Conservation (phyloP, 345 rosid species). For the Brassica juncea region DNA sequence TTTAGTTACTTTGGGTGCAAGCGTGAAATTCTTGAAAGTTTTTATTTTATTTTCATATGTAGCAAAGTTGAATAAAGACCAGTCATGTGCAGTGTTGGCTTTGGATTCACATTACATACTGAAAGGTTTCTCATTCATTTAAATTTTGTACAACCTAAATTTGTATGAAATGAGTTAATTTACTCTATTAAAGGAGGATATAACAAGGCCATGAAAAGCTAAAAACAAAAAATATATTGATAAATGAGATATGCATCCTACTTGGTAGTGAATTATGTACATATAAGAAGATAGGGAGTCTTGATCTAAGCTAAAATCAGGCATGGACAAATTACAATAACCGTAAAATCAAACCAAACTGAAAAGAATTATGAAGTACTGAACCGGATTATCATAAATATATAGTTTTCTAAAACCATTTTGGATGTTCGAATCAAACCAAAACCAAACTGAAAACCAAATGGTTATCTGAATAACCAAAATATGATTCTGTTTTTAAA, state of each 20-base stretch:
- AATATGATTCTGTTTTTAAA: not conserved
- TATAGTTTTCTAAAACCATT: too few relatives aligned
- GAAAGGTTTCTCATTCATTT: not conserved
- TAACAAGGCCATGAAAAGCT: not conserved
- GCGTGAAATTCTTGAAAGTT: constrained; percentile 21
- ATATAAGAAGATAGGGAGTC: not conserved
- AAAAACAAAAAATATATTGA: not conserved
- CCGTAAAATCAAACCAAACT: not conserved
- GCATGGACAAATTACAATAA: not conserved
- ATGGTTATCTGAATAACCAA: not conserved
- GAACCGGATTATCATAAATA: not conserved
- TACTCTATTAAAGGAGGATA: not conserved
- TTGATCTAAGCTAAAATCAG: not conserved
- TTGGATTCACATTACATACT: constrained; percentile 3
- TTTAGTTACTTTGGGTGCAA: constrained; percentile 23
- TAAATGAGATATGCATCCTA: not conserved
- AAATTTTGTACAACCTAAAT: not conserved
- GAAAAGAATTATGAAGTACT: not conserved
- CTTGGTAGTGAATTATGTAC: not conserved
- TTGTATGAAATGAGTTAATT: not conserved
- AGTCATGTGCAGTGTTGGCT: constrained; percentile 32
- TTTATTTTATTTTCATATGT: not conserved
- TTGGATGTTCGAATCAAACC: too few relatives aligned
- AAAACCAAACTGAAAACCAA: not conserved
- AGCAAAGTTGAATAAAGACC: constrained; percentile 3